A percentile compares a stretch with the other conserved stretches of the same genome.
These are phyloP conservation scores for Pneumocystis sp. DNA, from an alignment of 1,139 yeast species.

Conservation along the genomic window DNA sequence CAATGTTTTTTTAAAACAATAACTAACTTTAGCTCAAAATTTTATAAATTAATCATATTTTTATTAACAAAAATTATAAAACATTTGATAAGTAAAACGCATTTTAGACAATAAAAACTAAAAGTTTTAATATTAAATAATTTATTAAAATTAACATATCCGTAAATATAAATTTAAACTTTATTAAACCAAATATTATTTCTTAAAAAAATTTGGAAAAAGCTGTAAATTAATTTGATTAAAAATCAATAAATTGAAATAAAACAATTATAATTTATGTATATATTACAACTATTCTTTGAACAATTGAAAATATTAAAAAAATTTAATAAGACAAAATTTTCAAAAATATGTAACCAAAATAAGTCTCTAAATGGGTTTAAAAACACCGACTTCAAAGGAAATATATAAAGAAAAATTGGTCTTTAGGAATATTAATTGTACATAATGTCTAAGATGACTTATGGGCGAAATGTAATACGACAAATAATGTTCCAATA, in stretches of 20 bases:
- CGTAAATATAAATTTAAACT: no score
- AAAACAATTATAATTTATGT: neutral
- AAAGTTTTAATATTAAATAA: no score
- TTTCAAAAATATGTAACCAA: neutral
- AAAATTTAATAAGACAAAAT: neutral
- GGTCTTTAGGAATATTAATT: neutral
- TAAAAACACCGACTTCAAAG: neutral
- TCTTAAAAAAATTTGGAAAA: neutral
- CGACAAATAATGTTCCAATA: neutral
- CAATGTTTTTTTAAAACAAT: no score
- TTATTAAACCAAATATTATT: neutral
- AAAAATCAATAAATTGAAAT: neutral
- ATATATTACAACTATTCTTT: neutral
- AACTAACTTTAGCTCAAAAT: no score
- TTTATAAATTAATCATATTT: no score
- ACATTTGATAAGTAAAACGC: no score
- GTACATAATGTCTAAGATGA: neutral
- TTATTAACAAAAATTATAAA: neutral
- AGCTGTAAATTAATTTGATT: neutral
- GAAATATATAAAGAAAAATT: neutral
- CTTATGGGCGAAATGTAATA: neutral
- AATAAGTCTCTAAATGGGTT: neutral
- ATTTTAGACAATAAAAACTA: no score
- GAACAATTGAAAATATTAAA: neutral
- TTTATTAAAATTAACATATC: neutral